Conservation (phyloP, 164 flowering plant species). For the Aristolochia fimbriata region DNA sequence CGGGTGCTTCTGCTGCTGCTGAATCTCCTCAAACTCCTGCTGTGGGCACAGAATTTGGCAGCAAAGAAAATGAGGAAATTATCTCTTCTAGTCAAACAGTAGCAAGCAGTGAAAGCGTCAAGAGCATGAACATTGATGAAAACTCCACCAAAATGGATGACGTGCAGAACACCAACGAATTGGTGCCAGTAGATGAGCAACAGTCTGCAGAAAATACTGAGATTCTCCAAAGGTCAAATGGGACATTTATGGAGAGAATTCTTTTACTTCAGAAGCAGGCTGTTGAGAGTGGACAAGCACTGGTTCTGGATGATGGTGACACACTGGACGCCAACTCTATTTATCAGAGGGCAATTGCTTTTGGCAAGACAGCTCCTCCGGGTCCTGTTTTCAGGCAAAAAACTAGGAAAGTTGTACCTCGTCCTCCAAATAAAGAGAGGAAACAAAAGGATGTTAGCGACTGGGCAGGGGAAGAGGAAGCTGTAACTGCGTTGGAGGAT, state of each 20-base stretch:
- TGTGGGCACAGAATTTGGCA: background rate
- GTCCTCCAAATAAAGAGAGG: slow-evolving; percentile 16
- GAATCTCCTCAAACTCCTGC: slow-evolving; percentile 3
- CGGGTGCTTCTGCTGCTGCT: slow-evolving; percentile 3
- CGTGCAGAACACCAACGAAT: background rate
- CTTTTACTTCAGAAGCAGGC: slow-evolving; percentile 48
- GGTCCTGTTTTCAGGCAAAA: slow-evolving; percentile 53
- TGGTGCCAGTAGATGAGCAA: background rate
- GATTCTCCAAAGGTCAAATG: background rate
- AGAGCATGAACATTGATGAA: background rate
- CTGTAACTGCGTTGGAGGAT: slow-evolving; percentile 13
- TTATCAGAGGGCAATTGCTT: slow-evolving; percentile 43
- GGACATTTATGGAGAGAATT: slow-evolving; percentile 33
- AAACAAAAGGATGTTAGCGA: slow-evolving; percentile 11
- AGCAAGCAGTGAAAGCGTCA: background rate
- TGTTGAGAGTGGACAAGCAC: slow-evolving; percentile 59
- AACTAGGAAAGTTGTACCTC: slow-evolving; percentile 18
- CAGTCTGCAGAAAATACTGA: background rate
- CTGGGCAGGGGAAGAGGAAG: slow-evolving; percentile 11
- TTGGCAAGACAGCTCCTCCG: slow-evolving; percentile 57
- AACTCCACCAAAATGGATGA: background rate
- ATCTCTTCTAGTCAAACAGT: background rate
- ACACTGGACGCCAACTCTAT: slow-evolving; percentile 55
- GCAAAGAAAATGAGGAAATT: background rate
- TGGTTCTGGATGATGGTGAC: slow-evolving; percentile 42